Conservation (phyloP, 371 early-diverging fungal genomes). For the Mucor ambiguus region DNA sequence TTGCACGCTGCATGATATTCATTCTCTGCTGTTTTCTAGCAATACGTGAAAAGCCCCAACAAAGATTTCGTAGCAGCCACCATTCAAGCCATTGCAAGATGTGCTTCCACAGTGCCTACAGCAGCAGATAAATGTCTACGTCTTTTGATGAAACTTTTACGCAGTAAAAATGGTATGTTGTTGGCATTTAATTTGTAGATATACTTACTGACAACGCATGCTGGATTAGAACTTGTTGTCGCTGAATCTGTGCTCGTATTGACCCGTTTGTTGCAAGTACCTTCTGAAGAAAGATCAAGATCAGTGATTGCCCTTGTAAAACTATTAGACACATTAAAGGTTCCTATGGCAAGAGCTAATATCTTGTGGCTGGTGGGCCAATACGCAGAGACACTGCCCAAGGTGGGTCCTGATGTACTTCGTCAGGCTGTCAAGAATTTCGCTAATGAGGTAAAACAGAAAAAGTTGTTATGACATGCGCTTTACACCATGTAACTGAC, state of each 20-base stretch:
- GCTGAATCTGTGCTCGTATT: slow-evolving; percentile 81
- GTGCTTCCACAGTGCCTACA: slow-evolving; percentile 64
- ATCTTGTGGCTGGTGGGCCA: slow-evolving; percentile 89
- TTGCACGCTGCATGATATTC: background rate
- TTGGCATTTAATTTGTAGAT: background rate
- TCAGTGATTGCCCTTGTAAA: slow-evolving; percentile 70
- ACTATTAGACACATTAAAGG: slow-evolving; percentile 66
- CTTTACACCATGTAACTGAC: background rate
- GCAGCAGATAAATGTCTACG: slow-evolving; percentile 64
- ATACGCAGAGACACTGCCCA: slow-evolving; percentile 58
- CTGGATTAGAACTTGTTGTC: slow-evolving; percentile 66
- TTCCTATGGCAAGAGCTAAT: slow-evolving; percentile 71
- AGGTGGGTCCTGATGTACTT: slow-evolving; percentile 83
- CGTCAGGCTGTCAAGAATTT: slow-evolving; percentile 79
- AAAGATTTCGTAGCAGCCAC: slow-evolving; percentile 71
- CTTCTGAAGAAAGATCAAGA: slow-evolving; percentile 50
- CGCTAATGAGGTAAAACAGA: slow-evolving; percentile 65
- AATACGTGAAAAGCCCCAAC: slow-evolving; percentile 75
- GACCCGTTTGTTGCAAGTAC: slow-evolving; percentile 68
- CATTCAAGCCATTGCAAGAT: slow-evolving; percentile 74
- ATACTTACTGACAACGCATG: background rate
- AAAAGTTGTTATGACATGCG: no score
- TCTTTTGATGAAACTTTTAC: slow-evolving; percentile 69
- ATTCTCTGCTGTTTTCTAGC: slow-evolving; percentile 36
- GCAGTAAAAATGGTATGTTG: slow-evolving; percentile 68